These are phyloP conservation scores for Podospora sp. DNA, from an alignment of 495 filamentous ascomycete species.

Conservation along the genomic window DNA sequence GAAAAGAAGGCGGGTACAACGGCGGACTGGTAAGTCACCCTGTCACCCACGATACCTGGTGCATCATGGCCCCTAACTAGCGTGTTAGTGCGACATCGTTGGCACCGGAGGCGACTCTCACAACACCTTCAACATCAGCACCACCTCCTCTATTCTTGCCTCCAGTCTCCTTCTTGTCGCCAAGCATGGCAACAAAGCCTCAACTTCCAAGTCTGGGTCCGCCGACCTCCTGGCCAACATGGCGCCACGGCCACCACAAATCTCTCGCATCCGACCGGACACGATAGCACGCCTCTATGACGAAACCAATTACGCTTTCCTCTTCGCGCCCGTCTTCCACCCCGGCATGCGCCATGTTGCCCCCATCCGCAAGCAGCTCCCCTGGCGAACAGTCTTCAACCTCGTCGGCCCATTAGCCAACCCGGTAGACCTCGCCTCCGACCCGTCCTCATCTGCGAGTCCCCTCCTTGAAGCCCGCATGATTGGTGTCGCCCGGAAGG, in stretches of 20 bases:
- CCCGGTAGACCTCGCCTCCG: slow-evolving; percentile 65
- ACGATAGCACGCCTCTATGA: slow-evolving; percentile 72
- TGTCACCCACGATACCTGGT: background rate
- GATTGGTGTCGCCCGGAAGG: slow-evolving; percentile 84
- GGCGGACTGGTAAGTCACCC: slow-evolving; percentile 63
- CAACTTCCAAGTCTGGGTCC: slow-evolving; percentile 92
- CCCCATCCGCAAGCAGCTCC: slow-evolving; percentile 77
- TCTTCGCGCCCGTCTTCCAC: slow-evolving; percentile 97
- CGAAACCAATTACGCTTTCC: slow-evolving; percentile 85
- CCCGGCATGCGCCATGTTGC: slow-evolving; percentile 88
- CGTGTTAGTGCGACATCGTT: slow-evolving; percentile 84
- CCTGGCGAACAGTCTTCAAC: slow-evolving; percentile 95
- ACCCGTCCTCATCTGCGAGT: background rate
- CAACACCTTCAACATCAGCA: slow-evolving; percentile 97
- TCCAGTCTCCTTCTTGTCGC: slow-evolving; percentile 78
- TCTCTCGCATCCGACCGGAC: slow-evolving; percentile 68
- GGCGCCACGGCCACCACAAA: slow-evolving; percentile 67
- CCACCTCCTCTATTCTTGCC: slow-evolving; percentile 89
- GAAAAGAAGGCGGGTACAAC: slow-evolving; percentile 67
- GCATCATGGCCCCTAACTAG: slow-evolving; percentile 4
- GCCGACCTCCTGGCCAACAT: slow-evolving; percentile 85
- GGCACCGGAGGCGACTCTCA: slow-evolving; percentile 96
- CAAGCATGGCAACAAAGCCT: slow-evolving; percentile 96
- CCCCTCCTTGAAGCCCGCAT: slow-evolving; percentile 77
- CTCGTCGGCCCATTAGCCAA: slow-evolving; percentile 90